phyloP scores from a whole-genome alignment of 345 rosid species.

The Microthlaspi erraticum region DNA sequence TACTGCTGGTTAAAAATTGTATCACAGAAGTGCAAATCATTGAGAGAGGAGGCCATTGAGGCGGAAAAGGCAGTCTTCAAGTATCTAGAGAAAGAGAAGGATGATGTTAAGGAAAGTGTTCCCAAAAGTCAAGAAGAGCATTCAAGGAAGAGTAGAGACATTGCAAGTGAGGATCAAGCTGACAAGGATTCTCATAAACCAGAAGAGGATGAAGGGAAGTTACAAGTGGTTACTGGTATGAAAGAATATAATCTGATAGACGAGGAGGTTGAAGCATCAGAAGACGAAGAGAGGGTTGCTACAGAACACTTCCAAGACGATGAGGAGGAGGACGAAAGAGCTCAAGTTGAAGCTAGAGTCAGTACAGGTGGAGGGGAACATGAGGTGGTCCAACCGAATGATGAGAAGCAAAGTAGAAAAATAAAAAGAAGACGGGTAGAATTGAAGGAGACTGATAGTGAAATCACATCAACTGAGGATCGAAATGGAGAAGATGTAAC shows the following conservation, averaged over 20 bases:
- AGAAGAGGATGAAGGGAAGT: conserved; percentile 4
- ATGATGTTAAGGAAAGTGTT: too few relatives aligned
- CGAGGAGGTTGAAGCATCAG: conserved; percentile 21
- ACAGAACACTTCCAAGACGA: conserved; percentile 29
- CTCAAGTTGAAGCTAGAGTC: conserved; percentile 22
- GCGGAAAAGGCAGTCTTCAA: conserved; percentile 24
- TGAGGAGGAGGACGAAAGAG: conserved; percentile 26
- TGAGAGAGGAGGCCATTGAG: background rate
- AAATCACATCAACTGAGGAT: conserved; percentile 10
- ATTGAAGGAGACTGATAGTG: background rate
- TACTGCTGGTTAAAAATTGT: conserved; percentile 31
- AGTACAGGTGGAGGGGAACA: conserved; percentile 5
- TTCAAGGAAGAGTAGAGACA: conserved; percentile 12
- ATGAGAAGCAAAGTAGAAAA: background rate
- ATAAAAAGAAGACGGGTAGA: background rate
- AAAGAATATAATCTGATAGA: background rate
- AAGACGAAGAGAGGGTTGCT: conserved; percentile 15
- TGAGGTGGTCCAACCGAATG: conserved; percentile 6
- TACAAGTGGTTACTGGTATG: background rate
- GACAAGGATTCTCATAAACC: conserved; percentile 21
- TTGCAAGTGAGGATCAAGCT: background rate
- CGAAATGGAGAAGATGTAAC: conserved; percentile 30
- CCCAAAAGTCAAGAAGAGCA: background rate
- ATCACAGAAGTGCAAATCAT: background rate
- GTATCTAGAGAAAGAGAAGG: conserved; percentile 5